A percentile compares a stretch with the other conserved stretches of the same genome.
These are phyloP conservation scores for Orychophragmus violaceus DNA, from an alignment of 345 rosid genomes.

Conservation along the genomic window DNA sequence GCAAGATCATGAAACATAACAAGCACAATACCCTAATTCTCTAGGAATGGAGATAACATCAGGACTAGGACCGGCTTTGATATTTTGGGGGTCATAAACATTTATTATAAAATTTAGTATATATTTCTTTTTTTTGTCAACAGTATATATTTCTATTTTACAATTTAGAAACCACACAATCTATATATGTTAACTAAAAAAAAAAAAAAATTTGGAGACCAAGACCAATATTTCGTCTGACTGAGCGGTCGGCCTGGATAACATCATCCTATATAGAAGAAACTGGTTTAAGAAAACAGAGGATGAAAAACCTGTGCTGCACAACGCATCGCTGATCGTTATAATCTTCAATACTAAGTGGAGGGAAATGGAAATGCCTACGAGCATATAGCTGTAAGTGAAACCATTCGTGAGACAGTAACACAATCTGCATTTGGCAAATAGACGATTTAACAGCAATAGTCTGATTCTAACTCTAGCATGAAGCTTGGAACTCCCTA, in stretches of 20 bases:
- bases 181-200: no score
- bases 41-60: not conserved
- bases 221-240: no score
- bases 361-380: slow-evolving; percentile 81
- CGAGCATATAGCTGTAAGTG: slow-evolving; percentile 72
- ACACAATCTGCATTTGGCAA: not conserved
- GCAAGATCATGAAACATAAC: not conserved
- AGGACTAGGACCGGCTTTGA: no score
- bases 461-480: not conserved
- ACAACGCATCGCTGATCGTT: slow-evolving; percentile 80
- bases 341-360: slow-evolving; percentile 65
- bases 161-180: no score
- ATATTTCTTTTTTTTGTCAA: no score
- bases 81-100: no score
- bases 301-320: slow-evolving; percentile 64
- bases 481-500: not conserved
- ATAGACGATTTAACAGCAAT: not conserved
- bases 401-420: not conserved
- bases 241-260: no score
- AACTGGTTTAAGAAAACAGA: not conserved
- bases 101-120: no score
- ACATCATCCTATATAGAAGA: not conserved
- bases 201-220: no score
- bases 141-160: no score
- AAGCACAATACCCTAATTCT: not conserved